Evolutionary conservation across 352 stramenopile genomes (phyloP).

Genomic region (Globisporangium paddicum): DNA sequence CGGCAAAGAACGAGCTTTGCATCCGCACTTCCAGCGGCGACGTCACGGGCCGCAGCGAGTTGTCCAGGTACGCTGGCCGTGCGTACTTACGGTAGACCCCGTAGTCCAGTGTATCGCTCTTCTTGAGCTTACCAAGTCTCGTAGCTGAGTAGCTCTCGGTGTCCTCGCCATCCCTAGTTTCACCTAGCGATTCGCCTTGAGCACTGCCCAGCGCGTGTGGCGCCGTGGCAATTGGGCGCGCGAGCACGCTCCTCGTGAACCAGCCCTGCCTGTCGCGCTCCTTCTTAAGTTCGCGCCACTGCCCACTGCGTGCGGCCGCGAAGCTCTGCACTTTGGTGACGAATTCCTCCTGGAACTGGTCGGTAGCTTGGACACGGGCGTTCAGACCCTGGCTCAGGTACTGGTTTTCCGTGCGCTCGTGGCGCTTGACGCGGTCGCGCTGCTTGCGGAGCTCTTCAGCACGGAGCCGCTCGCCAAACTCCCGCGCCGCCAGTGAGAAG

Average conservation of each 20-base stretch:
- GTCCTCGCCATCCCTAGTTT: not conserved
- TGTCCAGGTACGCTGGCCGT: conserved; percentile 12
- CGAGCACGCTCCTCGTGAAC: conserved; percentile 32
- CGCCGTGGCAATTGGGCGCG: conserved; percentile 32
- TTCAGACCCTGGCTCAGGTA: conserved; percentile 37
- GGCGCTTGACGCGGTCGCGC: conserved; percentile 18
- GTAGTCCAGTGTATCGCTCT: conserved; percentile 16
- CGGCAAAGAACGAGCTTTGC: conserved; percentile 27
- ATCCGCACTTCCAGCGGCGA: conserved; percentile 30
- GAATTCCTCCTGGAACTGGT: conserved; percentile 63
- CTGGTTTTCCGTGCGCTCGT: conserved; percentile 41
- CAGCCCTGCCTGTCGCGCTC: conserved; percentile 35
- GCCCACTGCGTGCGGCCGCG: conserved; percentile 25
- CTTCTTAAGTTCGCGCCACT: conserved; percentile 47
- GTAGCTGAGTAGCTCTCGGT: not conserved
- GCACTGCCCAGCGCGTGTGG: not conserved
- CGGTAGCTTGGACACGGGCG: conserved; percentile 25
- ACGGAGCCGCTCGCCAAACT: conserved; percentile 38
- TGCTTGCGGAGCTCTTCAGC: conserved; percentile 38
- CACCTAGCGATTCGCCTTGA: not conserved
- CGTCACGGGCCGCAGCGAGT: conserved; percentile 20
- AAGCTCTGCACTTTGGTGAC: conserved; percentile 54
- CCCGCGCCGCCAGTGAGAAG: conserved; percentile 49
- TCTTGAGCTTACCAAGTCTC: not conserved
- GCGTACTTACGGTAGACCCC: conserved; percentile 40